A percentile compares a stretch with the other conserved stretches of the same genome.
Conservation (phyloP, 495 filamentous ascomycete species). For the Penicillium tannophilum region DNA sequence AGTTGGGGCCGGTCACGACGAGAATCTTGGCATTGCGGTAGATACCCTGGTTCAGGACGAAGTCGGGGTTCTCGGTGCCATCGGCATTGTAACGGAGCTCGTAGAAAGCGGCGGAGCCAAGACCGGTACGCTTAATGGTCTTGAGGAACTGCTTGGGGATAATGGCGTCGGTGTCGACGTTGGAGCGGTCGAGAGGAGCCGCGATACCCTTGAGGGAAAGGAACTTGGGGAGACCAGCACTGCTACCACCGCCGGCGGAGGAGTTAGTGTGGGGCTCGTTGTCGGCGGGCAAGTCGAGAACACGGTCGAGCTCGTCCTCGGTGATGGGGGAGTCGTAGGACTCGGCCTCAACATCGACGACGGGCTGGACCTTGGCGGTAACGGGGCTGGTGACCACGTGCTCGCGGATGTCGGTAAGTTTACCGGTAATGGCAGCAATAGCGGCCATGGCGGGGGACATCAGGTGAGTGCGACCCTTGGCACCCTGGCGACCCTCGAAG, state of each 20-base stretch:
- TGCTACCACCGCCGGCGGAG: conserved; percentile 45
- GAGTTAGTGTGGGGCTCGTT: conserved; percentile 63
- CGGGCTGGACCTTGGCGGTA: conserved; percentile 58
- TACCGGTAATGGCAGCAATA: conserved; percentile 84
- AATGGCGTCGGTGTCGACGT: conserved; percentile 97
- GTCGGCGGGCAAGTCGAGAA: conserved; percentile 77
- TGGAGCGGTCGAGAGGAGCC: conserved; percentile 82
- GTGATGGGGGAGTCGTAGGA: conserved; percentile 67
- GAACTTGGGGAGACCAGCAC: conserved; percentile 79
- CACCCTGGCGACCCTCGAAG: conserved; percentile 95
- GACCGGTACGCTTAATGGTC: conserved; percentile 96
- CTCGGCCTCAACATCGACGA: conserved; percentile 59
- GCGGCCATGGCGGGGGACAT: conserved; percentile 98
- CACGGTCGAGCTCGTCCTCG: conserved; percentile 75
- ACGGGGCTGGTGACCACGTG: conserved; percentile 62
- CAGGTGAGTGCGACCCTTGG: conserved; percentile 88
- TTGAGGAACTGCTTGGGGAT: conserved; percentile 99
- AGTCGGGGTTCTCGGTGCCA: conserved; percentile 73
- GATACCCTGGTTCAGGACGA: conserved; percentile 87
- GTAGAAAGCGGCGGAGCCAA: conserved; percentile 85
- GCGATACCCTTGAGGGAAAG: conserved; percentile 80
- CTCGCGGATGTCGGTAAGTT: conserved; percentile 87
- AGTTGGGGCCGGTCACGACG: conserved; percentile 91
- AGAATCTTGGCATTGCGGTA: conserved; percentile 88
- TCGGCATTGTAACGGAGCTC: conserved; percentile 77